phyloP scores from a whole-genome alignment of 768 basidiomycete species.

The Suillus bovinus region DNA sequence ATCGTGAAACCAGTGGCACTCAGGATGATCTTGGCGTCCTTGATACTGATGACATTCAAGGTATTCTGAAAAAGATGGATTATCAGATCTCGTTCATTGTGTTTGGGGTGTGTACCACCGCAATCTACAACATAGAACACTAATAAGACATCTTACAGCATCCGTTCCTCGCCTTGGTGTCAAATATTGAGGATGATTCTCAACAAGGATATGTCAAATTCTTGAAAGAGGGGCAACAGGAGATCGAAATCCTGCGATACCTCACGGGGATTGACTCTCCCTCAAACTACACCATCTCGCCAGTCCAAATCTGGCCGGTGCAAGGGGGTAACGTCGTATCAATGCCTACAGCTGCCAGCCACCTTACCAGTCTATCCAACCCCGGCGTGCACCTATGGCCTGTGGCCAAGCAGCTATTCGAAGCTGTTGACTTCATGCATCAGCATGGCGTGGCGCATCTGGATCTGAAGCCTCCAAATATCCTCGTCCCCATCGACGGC shows the following conservation, averaged over 20 bases:
- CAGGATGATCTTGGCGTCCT: constrained; percentile 9
- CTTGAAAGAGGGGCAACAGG: neutral
- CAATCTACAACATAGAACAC: neutral
- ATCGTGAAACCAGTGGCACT: neutral
- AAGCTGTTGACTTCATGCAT: constrained; percentile 18
- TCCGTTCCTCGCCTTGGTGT: constrained; percentile 13
- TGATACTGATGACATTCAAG: constrained; percentile 4
- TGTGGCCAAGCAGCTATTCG: constrained; percentile 8
- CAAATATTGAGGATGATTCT: neutral
- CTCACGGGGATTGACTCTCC: constrained; percentile 6
- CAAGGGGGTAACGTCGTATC: neutral
- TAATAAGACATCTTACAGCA: constrained; percentile 11
- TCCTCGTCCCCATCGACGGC: constrained; percentile 8
- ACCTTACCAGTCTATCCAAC: no score
- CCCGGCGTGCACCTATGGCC: no score
- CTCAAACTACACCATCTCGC: constrained; percentile 14
- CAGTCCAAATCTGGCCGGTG: constrained; percentile 4
- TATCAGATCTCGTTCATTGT: constrained; percentile 5
- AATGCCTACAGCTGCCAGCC: neutral
- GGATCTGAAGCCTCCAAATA: constrained; percentile 20
- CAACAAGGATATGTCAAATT: constrained; percentile 15
- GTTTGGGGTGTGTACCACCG: constrained; percentile 5
- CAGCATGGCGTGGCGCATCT: constrained; percentile 19
- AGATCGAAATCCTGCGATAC: constrained; percentile 12
- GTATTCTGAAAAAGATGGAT: constrained; percentile 2